A percentile compares a stretch with the other conserved stretches of the same genome.
These are phyloP conservation scores for Penicillium diatomitis DNA, from an alignment of 495 filamentous ascomycete genomes.

Conservation along the genomic window DNA sequence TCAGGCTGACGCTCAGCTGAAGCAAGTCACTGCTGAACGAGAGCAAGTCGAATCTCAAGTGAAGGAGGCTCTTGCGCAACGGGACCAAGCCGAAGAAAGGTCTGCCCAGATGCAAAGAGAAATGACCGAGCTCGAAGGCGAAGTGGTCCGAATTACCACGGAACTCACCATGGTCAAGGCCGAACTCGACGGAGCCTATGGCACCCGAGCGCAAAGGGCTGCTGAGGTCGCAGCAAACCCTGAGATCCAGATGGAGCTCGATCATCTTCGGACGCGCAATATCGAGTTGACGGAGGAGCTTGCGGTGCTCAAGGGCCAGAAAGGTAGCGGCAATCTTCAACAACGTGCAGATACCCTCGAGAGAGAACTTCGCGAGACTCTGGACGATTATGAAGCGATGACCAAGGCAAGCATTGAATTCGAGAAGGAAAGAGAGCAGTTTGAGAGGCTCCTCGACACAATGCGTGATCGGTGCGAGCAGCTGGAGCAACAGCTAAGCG, in stretches of 20 bases:
- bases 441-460: conserved; percentile 64
- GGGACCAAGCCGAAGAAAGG: conserved; percentile 34
- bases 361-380: conserved; percentile 70
- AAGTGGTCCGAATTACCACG: conserved; percentile 78
- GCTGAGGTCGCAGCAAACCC: conserved; percentile 63
- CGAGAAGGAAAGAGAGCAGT: conserved; percentile 72
- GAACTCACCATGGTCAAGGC: conserved; percentile 87
- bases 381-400: conserved; percentile 78
- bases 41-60: conserved; percentile 1
- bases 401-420: conserved; percentile 77
- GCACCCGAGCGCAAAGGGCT: conserved; percentile 64
- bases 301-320: conserved; percentile 38
- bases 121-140: conserved; percentile 64
- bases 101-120: conserved; percentile 50
- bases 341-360: conserved; percentile 56
- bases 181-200: conserved; percentile 91
- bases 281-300: conserved; percentile 51
- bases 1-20: background rate
- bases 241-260: conserved; percentile 55
- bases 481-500: conserved; percentile 57
- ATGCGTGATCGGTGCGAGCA: conserved; percentile 60
- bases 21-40: background rate
- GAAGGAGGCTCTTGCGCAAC: conserved; percentile 16
- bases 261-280: conserved; percentile 52
- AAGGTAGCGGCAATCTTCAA: conserved; percentile 40